A percentile compares a stretch with the other conserved stretches of the same genome.
Evolutionary conservation across 2,329 filamentous ascomycete genomes (phyloP).

Genomic region (Cordyceps militaris): DNA sequence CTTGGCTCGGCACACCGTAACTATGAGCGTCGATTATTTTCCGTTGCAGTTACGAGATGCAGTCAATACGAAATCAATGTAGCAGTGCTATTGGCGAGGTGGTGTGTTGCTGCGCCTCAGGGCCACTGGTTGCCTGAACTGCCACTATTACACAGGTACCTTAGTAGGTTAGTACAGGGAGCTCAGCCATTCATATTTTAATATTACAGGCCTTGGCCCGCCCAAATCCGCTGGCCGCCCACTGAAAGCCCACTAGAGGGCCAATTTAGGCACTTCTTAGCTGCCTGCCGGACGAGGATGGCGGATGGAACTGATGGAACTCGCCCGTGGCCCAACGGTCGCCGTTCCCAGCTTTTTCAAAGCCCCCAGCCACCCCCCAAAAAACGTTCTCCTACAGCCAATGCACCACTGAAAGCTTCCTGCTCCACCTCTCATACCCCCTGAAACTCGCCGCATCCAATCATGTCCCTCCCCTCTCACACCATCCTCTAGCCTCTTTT

Average conservation of each 20-base stretch:
- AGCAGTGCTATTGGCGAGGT: neutral
- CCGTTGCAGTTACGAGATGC: neutral
- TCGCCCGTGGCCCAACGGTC: no score
- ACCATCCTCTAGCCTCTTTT: constrained; percentile 1
- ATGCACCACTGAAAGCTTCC: no score
- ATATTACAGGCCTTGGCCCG: neutral
- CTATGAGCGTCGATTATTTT: neutral
- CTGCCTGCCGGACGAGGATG: neutral
- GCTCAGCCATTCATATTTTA: neutral
- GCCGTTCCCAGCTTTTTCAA: neutral
- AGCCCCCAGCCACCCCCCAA: no score
- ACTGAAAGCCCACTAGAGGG: neutral
- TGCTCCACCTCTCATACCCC: neutral
- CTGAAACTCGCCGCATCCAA: neutral
- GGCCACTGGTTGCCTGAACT: no score
- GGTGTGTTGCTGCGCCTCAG: constrained; percentile 3
- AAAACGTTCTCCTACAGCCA: no score
- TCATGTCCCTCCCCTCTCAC: neutral
- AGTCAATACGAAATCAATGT: neutral
- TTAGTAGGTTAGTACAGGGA: neutral
- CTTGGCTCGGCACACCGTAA: no score
- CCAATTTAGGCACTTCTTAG: no score
- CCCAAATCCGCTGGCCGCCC: neutral
- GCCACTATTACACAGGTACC: no score
- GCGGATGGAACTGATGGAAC: no score